Conservation (phyloP, 148 eudicot species). For the Nyssa sinensis region DNA sequence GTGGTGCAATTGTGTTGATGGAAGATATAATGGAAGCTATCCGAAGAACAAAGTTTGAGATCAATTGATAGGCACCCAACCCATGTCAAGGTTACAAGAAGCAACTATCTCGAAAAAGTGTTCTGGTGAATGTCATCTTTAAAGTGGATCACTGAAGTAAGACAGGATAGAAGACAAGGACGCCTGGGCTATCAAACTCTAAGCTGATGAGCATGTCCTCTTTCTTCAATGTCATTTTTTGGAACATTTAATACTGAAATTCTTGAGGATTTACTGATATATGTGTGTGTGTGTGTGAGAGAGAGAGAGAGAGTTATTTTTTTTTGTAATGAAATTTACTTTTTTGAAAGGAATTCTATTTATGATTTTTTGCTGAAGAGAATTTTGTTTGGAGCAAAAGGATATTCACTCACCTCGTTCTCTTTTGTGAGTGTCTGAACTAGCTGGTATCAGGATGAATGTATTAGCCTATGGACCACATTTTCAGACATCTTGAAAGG, state of each 20-base stretch:
- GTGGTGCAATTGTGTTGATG: constrained; percentile 72
- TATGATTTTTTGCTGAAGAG: too few relatives aligned
- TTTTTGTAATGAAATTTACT: too few relatives aligned
- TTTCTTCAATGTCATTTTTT: background rate
- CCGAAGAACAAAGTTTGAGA: constrained; percentile 89
- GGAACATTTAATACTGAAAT: background rate
- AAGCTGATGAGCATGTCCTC: constrained; percentile 37
- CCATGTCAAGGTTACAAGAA: constrained; percentile 34
- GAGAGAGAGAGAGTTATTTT: too few relatives aligned
- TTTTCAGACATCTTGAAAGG: too few relatives aligned
- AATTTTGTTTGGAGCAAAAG: background rate
- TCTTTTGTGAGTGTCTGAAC: background rate
- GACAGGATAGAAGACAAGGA: constrained; percentile 42
- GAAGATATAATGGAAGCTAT: constrained; percentile 95
- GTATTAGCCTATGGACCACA: too few relatives aligned
- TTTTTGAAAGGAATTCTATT: too few relatives aligned
- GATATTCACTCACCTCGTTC: background rate
- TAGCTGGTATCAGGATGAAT: too few relatives aligned
- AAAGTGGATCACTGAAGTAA: constrained; percentile 35
- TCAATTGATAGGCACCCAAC: constrained; percentile 47
- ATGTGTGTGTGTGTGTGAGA: too few relatives aligned
- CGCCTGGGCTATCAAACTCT: constrained; percentile 86
- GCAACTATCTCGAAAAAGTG: constrained; percentile 73
- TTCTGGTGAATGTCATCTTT: constrained; percentile 95
- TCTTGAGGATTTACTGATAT: too few relatives aligned